These are phyloP conservation scores for Colletotrichum paranaense DNA, from an alignment of 2,329 filamentous ascomycete genomes.

Conservation along the genomic window DNA sequence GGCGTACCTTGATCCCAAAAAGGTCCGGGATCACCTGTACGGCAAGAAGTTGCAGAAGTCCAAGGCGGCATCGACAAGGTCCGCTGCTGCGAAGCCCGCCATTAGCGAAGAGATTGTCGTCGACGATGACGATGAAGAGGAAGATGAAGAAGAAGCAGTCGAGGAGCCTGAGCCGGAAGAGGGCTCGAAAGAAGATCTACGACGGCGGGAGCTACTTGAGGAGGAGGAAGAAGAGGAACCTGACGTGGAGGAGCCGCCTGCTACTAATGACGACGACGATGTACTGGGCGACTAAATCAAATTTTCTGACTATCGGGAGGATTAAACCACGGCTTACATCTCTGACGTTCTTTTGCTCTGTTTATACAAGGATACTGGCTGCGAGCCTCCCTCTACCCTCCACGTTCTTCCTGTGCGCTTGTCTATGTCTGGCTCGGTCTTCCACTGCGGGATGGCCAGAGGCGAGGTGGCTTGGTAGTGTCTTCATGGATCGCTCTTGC, in stretches of 20 bases:
- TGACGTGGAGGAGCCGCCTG: slow-evolving; percentile 41
- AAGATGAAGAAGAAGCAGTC: slow-evolving; percentile 54
- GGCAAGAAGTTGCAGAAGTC: slow-evolving; percentile 43
- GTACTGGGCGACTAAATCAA: slow-evolving; percentile 54
- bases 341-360: slow-evolving; percentile 17
- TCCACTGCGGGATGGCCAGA: background rate
- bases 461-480: background rate
- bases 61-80: slow-evolving; percentile 52
- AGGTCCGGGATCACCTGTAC: slow-evolving; percentile 58
- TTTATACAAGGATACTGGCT: background rate
- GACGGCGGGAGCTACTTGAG: slow-evolving; percentile 65
- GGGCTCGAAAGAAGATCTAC: slow-evolving; percentile 68
- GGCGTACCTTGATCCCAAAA: slow-evolving; percentile 79
- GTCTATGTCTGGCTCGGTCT: background rate
- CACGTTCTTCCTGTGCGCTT: background rate
- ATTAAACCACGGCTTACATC: background rate
- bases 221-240: slow-evolving; percentile 59
- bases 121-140: slow-evolving; percentile 55
- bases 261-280: slow-evolving; percentile 42
- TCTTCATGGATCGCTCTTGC: background rate
- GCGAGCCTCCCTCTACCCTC: background rate
- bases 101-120: slow-evolving; percentile 59
- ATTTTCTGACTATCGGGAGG: background rate
- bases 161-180: slow-evolving; percentile 66
- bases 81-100: slow-evolving; percentile 53